Base-by-base conservation (phyloP, 129 eudicot genomes). In the Dittrichia graveolens region DNA sequence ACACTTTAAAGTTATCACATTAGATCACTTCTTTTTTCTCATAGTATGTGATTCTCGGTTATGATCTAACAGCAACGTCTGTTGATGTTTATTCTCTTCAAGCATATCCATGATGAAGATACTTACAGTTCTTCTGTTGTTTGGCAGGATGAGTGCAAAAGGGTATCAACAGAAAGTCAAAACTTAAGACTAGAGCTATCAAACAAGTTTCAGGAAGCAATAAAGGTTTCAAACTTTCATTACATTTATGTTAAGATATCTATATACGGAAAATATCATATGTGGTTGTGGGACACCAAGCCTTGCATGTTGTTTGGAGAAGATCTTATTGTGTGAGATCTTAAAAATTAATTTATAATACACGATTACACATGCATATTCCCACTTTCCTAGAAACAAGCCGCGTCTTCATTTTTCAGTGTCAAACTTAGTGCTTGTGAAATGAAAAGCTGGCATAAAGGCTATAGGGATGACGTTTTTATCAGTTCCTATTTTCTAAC, bases 131-230 rank as follows among this genome's bases (percentile, higher is more conserved):
- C n/a, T 53, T 56, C 52, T 45, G 54, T 41, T 79, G 64, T 65
- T 48, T 71, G 75, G 67, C 83, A 92, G 98, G 98, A 92, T 52
- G 98, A 92, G 75, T 92, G 94, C 87, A 89, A 85, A 80, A 78
- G 91, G 61, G 96, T 92, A 67, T 92, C 98, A 45, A 66, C 89
- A 45, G 96, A 89, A 72, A 95, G 96, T 60, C 98, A 92, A 72
- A 85, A 85, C 75, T 85, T 89, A 83, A 89, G 98, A 76, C 75
- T 81, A 72, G 98, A 92, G 79, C 82, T 92, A 65, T 89, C 98
- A 41, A 85, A 82, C 83, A 92, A 75, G 84, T 92, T 92, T 74
- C 95, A 92, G 73, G 96, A 92, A 79, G 98, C 98, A 75, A 89
- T 92, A 79, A 87, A 92, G 98, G 98, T 92, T 48, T 15, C 4